Evolutionary conservation across 1,284 basidiomycete genomes (phyloP).

Genomic region (Malassezia arunalokei): DNA sequence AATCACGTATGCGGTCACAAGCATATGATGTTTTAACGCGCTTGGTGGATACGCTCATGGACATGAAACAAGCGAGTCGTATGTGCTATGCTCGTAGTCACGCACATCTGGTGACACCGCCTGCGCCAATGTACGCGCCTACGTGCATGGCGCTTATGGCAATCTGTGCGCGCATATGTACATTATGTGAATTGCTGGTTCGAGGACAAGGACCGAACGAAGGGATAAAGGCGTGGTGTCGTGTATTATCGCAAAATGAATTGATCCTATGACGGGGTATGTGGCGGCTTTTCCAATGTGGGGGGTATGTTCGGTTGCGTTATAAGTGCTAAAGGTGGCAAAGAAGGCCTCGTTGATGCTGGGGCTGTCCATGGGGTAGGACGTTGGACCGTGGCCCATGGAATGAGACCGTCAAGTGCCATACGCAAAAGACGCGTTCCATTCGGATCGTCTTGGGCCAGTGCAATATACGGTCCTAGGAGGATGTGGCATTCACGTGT

Average conservation of each 20-base stretch:
- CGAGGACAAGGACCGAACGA: not conserved
- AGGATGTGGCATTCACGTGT: conserved; percentile 24
- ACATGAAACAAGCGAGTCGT: not conserved
- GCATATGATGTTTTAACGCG: not conserved
- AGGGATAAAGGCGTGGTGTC: not conserved
- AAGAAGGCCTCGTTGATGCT: not conserved
- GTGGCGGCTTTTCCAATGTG: no score
- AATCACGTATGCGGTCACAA: not conserved
- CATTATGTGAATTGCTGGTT: not conserved
- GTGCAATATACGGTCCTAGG: conserved; percentile 7
- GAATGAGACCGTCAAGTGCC: conserved; percentile 1
- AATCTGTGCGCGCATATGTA: conserved; percentile 4
- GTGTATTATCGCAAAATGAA: not conserved
- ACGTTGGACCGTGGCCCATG: not conserved
- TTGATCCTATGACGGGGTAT: no score
- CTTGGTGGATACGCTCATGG: not conserved
- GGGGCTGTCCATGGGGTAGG: not conserved
- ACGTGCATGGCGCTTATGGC: conserved; percentile 4
- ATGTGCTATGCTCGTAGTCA: conserved; percentile 2
- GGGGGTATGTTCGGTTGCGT: no score
- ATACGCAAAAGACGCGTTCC: conserved; percentile 21
- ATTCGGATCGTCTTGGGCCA: conserved; percentile 31
- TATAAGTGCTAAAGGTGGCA: not conserved
- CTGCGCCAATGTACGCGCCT: conserved; percentile 14
- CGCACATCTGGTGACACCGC: conserved; percentile 7